Conservation (phyloP, 306 rosid genomes). For the Acacia crassicarpa region DNA sequence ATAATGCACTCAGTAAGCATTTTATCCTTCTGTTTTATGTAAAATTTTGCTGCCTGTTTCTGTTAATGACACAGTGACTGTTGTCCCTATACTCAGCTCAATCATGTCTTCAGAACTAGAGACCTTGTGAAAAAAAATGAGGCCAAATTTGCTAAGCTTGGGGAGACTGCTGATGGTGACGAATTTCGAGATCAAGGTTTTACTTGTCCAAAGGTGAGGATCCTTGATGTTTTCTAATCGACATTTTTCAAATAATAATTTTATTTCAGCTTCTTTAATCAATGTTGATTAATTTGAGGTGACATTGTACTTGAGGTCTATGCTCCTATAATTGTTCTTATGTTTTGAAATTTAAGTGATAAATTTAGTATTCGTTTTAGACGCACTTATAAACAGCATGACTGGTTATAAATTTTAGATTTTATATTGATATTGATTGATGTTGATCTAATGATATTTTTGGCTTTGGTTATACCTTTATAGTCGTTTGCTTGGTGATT, state of each 20-base stretch:
- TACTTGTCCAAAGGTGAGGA: slow-evolving; percentile 93
- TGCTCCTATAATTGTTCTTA: neutral
- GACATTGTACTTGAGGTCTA: neutral
- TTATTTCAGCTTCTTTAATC: slow-evolving; percentile 10
- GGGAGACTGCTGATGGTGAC: slow-evolving; percentile 48
- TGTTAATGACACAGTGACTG: slow-evolving; percentile 24
- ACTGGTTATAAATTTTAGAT: neutral
- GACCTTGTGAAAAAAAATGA: slow-evolving; percentile 75
- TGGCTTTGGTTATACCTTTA: neutral
- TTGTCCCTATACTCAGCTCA: slow-evolving; percentile 61
- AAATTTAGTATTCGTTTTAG: neutral
- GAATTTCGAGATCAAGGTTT: slow-evolving; percentile 85
- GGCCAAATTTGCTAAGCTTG: slow-evolving; percentile 54
- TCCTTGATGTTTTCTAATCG: slow-evolving; percentile 18
- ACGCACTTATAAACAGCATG: neutral
- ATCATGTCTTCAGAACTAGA: slow-evolving; percentile 79
- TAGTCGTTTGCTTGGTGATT: neutral
- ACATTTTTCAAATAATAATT: neutral
- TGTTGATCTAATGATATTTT: neutral
- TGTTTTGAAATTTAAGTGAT: slow-evolving; percentile 3
- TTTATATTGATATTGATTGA: neutral
- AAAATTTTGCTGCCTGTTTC: slow-evolving; percentile 1
- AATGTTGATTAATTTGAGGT: neutral
- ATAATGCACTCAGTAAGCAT: slow-evolving; percentile 77
- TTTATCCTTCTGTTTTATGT: slow-evolving; percentile 28